Evolutionary conservation across 208 protist species (phyloP).

Genomic region (Kentomonas sorsogonicus): DNA sequence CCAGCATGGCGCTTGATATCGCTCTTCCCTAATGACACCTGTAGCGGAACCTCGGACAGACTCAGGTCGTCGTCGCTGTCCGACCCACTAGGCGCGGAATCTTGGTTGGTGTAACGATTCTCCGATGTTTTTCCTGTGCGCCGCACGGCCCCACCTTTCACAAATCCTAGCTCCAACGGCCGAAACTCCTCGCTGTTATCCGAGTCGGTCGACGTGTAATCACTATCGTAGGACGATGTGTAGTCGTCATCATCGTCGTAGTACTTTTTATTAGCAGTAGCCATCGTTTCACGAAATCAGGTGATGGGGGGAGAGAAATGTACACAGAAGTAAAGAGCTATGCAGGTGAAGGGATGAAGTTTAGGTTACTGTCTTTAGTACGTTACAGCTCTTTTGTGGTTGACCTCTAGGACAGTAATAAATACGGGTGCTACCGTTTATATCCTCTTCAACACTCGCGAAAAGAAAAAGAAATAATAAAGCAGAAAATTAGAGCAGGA

Average conservation of each 20-base stretch:
- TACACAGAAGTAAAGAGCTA: background rate
- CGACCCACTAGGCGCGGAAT: no score
- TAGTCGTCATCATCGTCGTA: slow-evolving; percentile 25
- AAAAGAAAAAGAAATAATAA: slow-evolving; percentile 9
- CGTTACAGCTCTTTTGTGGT: no score
- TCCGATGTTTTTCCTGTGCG: slow-evolving; percentile 19
- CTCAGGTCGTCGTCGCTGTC: slow-evolving; percentile 7
- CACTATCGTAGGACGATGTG: slow-evolving; percentile 18
- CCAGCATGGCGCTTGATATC: slow-evolving; percentile 12
- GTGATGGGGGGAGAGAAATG: background rate
- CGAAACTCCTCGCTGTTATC: slow-evolving; percentile 57
- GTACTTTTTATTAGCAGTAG: background rate
- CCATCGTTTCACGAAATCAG: background rate
- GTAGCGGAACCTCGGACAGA: slow-evolving; percentile 12
- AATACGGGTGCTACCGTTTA: background rate
- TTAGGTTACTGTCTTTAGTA: no score
- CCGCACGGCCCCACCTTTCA: slow-evolving; percentile 27
- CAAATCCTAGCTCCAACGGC: slow-evolving; percentile 42
- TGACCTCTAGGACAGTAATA: background rate
- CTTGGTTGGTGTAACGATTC: no score
- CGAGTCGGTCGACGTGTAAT: slow-evolving; percentile 25
- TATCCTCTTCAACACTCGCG: background rate
- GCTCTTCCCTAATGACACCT: slow-evolving; percentile 1
- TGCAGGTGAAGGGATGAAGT: no score
- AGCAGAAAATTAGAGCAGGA: slow-evolving; percentile 1